These are phyloP conservation scores for Trebouxia sp. DNA, from an alignment of 139 green algal species.

Conservation along the genomic window DNA sequence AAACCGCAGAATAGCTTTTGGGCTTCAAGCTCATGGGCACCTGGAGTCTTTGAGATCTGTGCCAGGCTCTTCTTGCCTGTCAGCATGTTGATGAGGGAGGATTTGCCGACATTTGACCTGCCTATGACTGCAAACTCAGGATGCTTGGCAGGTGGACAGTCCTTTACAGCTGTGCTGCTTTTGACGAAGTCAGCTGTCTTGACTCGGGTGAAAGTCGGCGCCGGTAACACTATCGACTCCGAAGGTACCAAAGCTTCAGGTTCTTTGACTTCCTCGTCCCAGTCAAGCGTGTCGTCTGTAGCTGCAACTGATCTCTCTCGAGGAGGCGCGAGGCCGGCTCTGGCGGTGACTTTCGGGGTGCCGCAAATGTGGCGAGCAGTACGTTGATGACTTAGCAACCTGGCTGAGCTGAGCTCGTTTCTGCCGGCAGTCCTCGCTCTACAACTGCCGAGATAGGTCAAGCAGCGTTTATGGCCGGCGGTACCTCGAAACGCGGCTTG, in stretches of 20 bases:
- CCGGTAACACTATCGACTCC: constrained; percentile 31
- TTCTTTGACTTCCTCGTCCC: neutral
- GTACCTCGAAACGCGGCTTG: no score
- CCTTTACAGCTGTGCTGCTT: constrained; percentile 60
- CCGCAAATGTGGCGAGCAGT: no score
- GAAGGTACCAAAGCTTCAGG: neutral
- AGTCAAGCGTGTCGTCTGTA: neutral
- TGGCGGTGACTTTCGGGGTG: neutral
- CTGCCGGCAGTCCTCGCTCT: no score
- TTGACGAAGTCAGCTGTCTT: constrained; percentile 69
- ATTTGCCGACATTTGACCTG: constrained; percentile 97
- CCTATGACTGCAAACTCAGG: constrained; percentile 97
- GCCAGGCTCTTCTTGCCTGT: constrained; percentile 77
- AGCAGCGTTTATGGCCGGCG: no score
- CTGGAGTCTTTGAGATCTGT: constrained; percentile 91
- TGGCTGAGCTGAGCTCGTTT: no score
- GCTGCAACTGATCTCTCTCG: neutral
- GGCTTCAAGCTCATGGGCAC: constrained; percentile 46
- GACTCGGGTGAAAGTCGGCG: constrained; percentile 29
- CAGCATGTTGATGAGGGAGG: constrained; percentile 95
- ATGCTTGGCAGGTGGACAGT: constrained; percentile 68
- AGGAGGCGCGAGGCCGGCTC: neutral
- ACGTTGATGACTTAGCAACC: no score
- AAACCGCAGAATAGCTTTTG: neutral
- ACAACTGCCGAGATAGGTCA: no score